These are phyloP conservation scores for Pezicula radicicola DNA, from an alignment of 2,329 filamentous ascomycete species.

Conservation along the genomic window DNA sequence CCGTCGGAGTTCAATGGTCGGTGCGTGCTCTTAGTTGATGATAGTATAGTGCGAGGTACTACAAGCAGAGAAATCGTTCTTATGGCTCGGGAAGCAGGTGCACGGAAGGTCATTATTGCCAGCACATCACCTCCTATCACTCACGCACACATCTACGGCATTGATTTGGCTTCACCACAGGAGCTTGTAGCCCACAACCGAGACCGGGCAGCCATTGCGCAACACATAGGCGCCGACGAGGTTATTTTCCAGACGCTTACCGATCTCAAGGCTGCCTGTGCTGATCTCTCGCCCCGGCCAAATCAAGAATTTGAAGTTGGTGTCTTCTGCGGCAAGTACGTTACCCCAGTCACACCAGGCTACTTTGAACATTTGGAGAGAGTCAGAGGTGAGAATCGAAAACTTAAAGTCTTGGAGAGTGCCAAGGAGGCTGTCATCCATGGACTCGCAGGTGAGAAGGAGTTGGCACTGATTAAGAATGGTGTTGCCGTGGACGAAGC, in stretches of 20 bases:
- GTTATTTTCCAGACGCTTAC: conserved; percentile 76
- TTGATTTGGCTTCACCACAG: conserved; percentile 68
- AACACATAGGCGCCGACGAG: conserved; percentile 69
- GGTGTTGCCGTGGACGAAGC: conserved; percentile 54
- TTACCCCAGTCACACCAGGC: conserved; percentile 72
- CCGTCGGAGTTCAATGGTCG: conserved; percentile 78
- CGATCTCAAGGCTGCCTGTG: conserved; percentile 78
- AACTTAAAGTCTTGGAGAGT: conserved; percentile 62
- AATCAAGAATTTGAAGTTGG: conserved; percentile 78
- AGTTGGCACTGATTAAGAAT: conserved; percentile 60
- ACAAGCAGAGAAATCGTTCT: conserved; percentile 75
- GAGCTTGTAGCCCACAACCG: conserved; percentile 72
- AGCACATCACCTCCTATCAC: conserved; percentile 81
- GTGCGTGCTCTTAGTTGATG: conserved; percentile 81
- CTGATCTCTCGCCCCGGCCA: conserved; percentile 62
- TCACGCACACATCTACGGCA: conserved; percentile 84
- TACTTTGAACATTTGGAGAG: conserved; percentile 82
- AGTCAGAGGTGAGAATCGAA: conserved; percentile 67
- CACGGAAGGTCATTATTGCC: conserved; percentile 78
- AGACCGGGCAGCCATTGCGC: conserved; percentile 56
- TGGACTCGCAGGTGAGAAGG: conserved; percentile 56
- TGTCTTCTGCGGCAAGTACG: conserved; percentile 86
- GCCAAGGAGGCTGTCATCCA: conserved; percentile 63
- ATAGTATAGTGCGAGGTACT: conserved; percentile 85
- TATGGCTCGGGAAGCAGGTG: conserved; percentile 83